phyloP scores from a whole-genome alignment of 2,329 filamentous ascomycete genomes.

The Neodidymelliopsis sp. region DNA sequence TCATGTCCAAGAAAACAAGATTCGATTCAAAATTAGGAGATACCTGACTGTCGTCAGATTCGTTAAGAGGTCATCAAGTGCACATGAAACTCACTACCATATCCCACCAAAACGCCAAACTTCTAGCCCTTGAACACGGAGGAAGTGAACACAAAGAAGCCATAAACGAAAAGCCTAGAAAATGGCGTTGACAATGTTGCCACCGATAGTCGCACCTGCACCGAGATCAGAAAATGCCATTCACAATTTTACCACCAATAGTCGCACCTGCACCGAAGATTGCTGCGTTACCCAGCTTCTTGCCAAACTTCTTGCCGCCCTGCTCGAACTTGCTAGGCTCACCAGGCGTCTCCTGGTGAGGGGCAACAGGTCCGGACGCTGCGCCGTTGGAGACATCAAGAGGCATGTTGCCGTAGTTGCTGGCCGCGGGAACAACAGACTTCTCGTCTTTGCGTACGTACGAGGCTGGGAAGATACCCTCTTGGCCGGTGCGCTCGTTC shows the following conservation, averaged over 20 bases:
- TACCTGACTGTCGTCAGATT: conserved; percentile 18
- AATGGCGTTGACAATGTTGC: conserved; percentile 72
- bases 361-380: conserved; percentile 13
- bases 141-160: conserved; percentile 11
- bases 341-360: conserved; percentile 43
- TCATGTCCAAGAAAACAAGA: not conserved
- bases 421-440: conserved; percentile 56
- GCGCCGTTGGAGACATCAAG: conserved; percentile 74
- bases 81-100: conserved; percentile 10
- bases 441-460: conserved; percentile 81
- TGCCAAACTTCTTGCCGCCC: conserved; percentile 92
- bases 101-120: conserved; percentile 13
- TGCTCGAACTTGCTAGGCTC: conserved; percentile 71
- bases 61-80: not conserved
- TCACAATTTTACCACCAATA: conserved; percentile 84
- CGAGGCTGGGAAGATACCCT: conserved; percentile 94
- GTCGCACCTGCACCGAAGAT: conserved; percentile 94
- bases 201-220: conserved; percentile 88
- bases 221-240: conserved; percentile 50
- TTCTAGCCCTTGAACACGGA: conserved; percentile 2
- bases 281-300: conserved; percentile 86
- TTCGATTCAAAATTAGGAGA: conserved; percentile 3
- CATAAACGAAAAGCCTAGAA: conserved; percentile 22
- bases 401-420: conserved; percentile 75
- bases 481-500: conserved; percentile 80